These are phyloP conservation scores for Gastrolobium bilobum DNA, from an alignment of 306 rosid species.

Conservation along the genomic window DNA sequence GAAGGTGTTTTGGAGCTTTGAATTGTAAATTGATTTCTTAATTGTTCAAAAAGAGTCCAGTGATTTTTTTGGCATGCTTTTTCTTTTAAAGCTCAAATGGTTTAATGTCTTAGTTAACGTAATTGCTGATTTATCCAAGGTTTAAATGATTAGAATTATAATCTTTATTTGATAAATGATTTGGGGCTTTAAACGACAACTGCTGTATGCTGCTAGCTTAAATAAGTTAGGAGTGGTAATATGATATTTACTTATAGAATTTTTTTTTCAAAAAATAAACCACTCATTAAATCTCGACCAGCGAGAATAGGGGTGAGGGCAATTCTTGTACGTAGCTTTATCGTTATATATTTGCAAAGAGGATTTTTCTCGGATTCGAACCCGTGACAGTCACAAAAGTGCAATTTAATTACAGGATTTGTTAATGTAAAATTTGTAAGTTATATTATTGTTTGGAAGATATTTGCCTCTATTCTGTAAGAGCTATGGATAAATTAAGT, in stretches of 20 bases:
- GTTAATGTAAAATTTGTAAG: not conserved
- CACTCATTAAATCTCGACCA: too few species aligned
- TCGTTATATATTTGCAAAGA: too few species aligned
- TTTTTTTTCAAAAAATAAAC: not conserved
- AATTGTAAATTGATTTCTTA: not conserved
- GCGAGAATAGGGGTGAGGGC: too few species aligned
- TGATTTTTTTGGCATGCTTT: constrained; percentile 7
- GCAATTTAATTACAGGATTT: not conserved
- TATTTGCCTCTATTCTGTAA: not conserved
- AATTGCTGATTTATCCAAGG: constrained; percentile 15
- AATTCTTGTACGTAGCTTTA: too few species aligned
- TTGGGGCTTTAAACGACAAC: constrained; percentile 9
- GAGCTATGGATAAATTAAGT: constrained; percentile 17
- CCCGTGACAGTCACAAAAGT: too few species aligned
- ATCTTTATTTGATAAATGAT: constrained; percentile 9
- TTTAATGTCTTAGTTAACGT: constrained; percentile 1
- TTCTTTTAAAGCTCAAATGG: constrained; percentile 12
- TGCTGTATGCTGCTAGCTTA: not conserved
- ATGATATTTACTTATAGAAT: constrained; percentile 1
- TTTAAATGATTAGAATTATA: constrained; percentile 27
- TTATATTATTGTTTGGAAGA: constrained; percentile 13
- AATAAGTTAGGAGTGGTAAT: not conserved
- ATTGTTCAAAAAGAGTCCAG: not conserved
- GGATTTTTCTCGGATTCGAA: too few species aligned
- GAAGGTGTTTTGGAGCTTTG: constrained; percentile 25